Evolutionary conservation across 352 stramenopile species (phyloP), one percentile per base, ranked within the genome.

Genomic region (Phytophthora constricta): DNA sequence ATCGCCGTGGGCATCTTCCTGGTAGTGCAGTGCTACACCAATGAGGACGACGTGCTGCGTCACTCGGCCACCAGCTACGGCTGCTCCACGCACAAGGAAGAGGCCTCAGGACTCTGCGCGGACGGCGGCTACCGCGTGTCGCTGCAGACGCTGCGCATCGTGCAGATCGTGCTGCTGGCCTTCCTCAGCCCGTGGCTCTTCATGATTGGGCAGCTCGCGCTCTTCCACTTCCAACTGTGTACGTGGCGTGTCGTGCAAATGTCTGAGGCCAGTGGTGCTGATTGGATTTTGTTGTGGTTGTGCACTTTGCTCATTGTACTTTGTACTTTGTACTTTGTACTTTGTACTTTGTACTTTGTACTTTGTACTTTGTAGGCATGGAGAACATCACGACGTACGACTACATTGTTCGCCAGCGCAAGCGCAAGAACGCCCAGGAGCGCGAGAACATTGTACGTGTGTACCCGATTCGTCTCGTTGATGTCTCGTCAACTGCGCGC

Each of bases 141-240:
- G 22, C 46, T 93, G 19, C 39, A 82, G 27, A 67, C 85, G 16
- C 74, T 96, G 59, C 75, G 78, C 39, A 72, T 87, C 34, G 74
- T 94, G 27, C 83, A 93, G 51, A 76, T 72, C n/a, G 55, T 90
- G 45, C 69, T 94, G 25, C 58, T 94, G 26, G 80, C 58, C 5
- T 87, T 94, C 66, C 62, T 93, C 28, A 70, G 84, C 8, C 84
- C 86, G 9, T 93, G 79, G 79, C 84, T 87, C 23, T 86, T 93
- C 51, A 77, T 93, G 64, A 95, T 96, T 53, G 77, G 72, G 25
- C 86, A 95, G 58, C 74, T 96, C 39, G 78, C 83, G 11, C 62
- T 91, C 49, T 96, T 96, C 65, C 88, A 96, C 66, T 88, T 95
- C 45, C 86, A 93, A 50, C 61, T 96, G 33, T 93, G 88, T 95